Base-by-base conservation (phyloP, 1,139 yeast species). In the Oligophagozyma castellii region DNA sequence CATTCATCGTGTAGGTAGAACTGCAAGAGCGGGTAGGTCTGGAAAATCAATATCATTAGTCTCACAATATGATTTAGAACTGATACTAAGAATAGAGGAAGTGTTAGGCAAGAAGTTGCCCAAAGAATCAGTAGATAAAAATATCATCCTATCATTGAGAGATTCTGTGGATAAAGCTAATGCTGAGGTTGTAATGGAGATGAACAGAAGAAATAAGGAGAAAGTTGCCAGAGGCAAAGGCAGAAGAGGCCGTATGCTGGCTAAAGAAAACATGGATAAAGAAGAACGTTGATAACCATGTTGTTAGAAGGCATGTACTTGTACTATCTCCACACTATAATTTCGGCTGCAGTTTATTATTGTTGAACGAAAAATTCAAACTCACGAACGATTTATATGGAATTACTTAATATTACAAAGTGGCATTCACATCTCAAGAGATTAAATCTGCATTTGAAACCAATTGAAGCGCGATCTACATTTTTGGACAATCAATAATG, bases 21-120 rank as follows among this genome's bases (percentile, higher is more conserved):
- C 98, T 16, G 98, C 98, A 2, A 76, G 98, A 56, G 98, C 98
- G 1, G 98, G 99, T 5, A 68, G 93, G 40, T 72, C 93, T 0
- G 99, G 99, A 30, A 81, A 79, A 52, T 83, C 95, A 3, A 67
- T 89, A 21, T 80, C 95, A 4, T 63, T 89, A 34, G 93, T 89
- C 16, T 84, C 95, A 1, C 99, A 89, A 55, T 92, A 89, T 51
- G 98, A 89, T 53, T 64, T 89, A 38, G 95, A 84, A 55, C 60
- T 84, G 47, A 80, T 80, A 48, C 61, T 84, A 41, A 67, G 95
- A 47, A 86, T 89, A 33, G 99, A 89, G 54, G 78, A 76, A 29
- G 93, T 79, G 4, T 69, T 86, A 43, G 80, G 75, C 23, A 75
- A 71, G 60, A 79, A 76, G 46, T 61, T 84, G 27, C 84, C 86